Conservation (phyloP, 2,329 filamentous ascomycete species). For the Microcera coccophila region DNA sequence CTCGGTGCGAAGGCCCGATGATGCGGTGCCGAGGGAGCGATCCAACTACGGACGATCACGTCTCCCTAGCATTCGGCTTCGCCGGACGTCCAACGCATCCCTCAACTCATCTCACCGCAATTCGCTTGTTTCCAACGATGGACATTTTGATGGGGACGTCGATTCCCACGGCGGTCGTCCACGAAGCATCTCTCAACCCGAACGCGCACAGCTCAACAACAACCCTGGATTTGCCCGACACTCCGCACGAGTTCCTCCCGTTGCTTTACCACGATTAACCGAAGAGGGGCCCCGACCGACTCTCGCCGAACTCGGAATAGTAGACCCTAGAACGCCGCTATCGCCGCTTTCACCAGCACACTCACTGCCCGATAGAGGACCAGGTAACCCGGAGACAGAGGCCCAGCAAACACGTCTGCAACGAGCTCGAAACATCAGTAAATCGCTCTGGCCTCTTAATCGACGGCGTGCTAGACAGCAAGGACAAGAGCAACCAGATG, state of each 20-base stretch:
- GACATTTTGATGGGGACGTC: constrained; percentile 8
- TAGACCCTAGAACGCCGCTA: constrained; percentile 2
- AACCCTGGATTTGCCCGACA: constrained; percentile 21
- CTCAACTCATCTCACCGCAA: constrained; percentile 9
- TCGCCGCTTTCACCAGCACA: constrained; percentile 23
- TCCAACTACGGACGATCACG: constrained; percentile 16
- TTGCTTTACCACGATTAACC: constrained; percentile 37
- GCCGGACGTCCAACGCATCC: constrained; percentile 23
- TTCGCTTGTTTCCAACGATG: constrained; percentile 4
- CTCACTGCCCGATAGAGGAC: constrained; percentile 25
- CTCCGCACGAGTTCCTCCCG: constrained; percentile 31
- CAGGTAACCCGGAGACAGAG: background rate
- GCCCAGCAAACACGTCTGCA: constrained; percentile 5
- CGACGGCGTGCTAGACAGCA: constrained; percentile 7
- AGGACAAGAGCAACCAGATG: constrained; percentile 5
- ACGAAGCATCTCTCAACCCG: constrained; percentile 36
- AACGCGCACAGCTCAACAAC: constrained; percentile 21
- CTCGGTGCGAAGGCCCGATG: constrained; percentile 10
- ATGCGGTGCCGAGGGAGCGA: constrained; percentile 3
- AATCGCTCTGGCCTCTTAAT: constrained; percentile 26
- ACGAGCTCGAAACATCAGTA: constrained; percentile 23
- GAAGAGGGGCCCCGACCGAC: constrained; percentile 37
- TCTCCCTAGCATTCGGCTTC: constrained; percentile 25
- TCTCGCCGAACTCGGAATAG: constrained; percentile 32
- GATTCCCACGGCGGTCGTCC: constrained; percentile 24